Base-by-base conservation (phyloP, 345 rosid species). In the Draba incana region DNA sequence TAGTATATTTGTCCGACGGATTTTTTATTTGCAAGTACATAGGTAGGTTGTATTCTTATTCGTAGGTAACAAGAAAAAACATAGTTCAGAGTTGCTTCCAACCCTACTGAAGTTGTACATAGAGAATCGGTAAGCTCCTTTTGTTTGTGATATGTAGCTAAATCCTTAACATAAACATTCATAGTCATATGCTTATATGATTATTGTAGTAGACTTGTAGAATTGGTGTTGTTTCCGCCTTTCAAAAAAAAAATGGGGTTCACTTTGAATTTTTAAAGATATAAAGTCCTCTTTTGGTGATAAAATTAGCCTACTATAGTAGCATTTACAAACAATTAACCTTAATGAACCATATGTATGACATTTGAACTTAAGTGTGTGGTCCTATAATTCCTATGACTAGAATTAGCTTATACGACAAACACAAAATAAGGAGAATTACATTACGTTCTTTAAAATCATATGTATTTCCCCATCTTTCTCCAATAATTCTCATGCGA, bases 61-160 rank as follows among this genome's bases (percentile, higher is more conserved):
- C 7, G 10, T 68, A 35, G 55, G 44, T 49, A 4, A 48, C 33
- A 45, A 5, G 2, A 0, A 48, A 62, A 62, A 13, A 20, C 35
- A 25, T 15, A 44, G 12, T 4, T 28, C 33, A 81, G 53, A 58
- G 81, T 82, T 53, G 79, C 77, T 45, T 54, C 57, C 11, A 87
- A 79, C 79, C 60, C 38, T 82, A 54, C 80, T 77, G 44, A 84
- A 84, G 72, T 60, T 85, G 30, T 84, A 71, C 60, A 20, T 20
- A 20, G 20, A 85, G 76, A 12, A 82, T 80, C 7, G 89, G 84
- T 51, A 83, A 88, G 71, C 84, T 90, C n/a, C 35, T 83, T 78
- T 55, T 52, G 62, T 76, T 65, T 72, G 82, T 57, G 48, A 37
- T 59, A 33, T 39, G 45, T 13, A 68, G 46, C 20, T 52, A 70